phyloP scores from a whole-genome alignment of 2,329 filamentous ascomycete genomes.

The Nemania bipapillata region DNA sequence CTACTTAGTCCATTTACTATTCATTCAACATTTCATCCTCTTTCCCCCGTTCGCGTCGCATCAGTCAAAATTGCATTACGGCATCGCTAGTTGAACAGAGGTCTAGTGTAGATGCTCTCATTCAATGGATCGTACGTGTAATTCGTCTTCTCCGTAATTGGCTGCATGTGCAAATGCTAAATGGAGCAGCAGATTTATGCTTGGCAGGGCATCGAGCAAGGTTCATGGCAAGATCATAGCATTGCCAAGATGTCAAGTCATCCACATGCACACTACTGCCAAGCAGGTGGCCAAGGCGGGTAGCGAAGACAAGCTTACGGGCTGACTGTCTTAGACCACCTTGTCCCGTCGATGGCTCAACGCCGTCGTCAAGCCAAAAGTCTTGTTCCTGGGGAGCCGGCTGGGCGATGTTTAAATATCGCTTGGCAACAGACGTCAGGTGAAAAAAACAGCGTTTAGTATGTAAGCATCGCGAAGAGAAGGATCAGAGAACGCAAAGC shows the following conservation, averaged over 20 bases:
- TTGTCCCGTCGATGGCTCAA: slow-evolving; percentile 31
- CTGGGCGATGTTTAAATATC: slow-evolving; percentile 30
- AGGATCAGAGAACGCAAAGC: background rate
- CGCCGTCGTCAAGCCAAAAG: slow-evolving; percentile 36
- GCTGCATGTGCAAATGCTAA: slow-evolving; percentile 3
- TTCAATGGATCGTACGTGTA: slow-evolving; percentile 8
- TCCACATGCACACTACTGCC: slow-evolving; percentile 18
- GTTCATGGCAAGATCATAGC: slow-evolving; percentile 15
- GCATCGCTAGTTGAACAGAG: background rate
- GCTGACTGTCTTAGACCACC: slow-evolving; percentile 28
- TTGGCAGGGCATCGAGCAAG: slow-evolving; percentile 29
- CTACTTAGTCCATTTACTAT: background rate
- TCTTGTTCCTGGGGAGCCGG: slow-evolving; percentile 33
- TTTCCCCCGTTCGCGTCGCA: background rate
- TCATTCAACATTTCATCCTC: background rate
- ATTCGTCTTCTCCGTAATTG: slow-evolving; percentile 21
- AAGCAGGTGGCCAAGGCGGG: slow-evolving; percentile 29
- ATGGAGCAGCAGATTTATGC: slow-evolving; percentile 7
- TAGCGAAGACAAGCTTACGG: slow-evolving; percentile 31
- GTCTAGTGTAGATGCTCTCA: background rate
- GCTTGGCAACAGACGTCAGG: slow-evolving; percentile 17
- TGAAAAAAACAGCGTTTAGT: background rate
- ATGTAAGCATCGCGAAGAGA: background rate
- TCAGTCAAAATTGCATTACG: background rate
- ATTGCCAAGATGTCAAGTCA: slow-evolving; percentile 30